phyloP scores from a whole-genome alignment of 2,329 filamentous ascomycete species.

The Penicillium sp. region DNA sequence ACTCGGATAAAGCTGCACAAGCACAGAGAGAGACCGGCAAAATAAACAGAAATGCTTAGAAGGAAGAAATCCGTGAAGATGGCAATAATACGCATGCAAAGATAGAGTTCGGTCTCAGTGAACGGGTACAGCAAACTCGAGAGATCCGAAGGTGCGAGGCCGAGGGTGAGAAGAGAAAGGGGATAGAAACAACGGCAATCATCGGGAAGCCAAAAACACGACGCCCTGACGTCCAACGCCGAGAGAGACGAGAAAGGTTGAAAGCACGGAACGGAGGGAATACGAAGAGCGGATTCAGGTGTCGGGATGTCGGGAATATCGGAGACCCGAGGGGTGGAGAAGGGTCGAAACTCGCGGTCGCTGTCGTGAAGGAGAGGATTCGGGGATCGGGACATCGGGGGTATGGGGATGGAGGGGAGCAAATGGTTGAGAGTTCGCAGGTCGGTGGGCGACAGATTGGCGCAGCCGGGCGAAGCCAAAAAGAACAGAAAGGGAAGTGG shows the following conservation, averaged over 20 bases:
- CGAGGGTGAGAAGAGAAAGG: constrained; percentile 6
- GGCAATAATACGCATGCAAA: not conserved
- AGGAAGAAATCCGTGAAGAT: not conserved
- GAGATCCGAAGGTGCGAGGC: not conserved
- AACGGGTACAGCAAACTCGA: not conserved
- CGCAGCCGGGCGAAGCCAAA: constrained; percentile 16
- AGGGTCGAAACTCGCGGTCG: constrained; percentile 14
- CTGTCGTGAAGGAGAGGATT: constrained; percentile 20
- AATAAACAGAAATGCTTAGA: constrained; percentile 10
- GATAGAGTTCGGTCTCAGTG: not conserved
- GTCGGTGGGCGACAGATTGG: constrained; percentile 4
- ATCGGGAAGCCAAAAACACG: constrained; percentile 37
- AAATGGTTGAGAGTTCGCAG: constrained; percentile 3
- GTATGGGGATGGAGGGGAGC: not conserved
- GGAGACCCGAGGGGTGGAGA: constrained; percentile 8
- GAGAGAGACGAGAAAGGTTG: constrained; percentile 30
- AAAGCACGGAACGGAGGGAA: constrained; percentile 20
- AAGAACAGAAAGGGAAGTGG: constrained; percentile 3
- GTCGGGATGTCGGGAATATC: not conserved
- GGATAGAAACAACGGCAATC: constrained; percentile 17
- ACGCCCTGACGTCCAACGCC: constrained; percentile 42
- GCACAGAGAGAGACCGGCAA: constrained; percentile 6
- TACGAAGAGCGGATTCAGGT: not conserved
- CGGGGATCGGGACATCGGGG: not conserved
- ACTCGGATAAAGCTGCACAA: constrained; percentile 1